A percentile compares a stretch with the other conserved stretches of the same genome.
These are phyloP conservation scores for Fraxinus angustifolia DNA, from an alignment of 305 asterid genomes.

Conservation along the genomic window DNA sequence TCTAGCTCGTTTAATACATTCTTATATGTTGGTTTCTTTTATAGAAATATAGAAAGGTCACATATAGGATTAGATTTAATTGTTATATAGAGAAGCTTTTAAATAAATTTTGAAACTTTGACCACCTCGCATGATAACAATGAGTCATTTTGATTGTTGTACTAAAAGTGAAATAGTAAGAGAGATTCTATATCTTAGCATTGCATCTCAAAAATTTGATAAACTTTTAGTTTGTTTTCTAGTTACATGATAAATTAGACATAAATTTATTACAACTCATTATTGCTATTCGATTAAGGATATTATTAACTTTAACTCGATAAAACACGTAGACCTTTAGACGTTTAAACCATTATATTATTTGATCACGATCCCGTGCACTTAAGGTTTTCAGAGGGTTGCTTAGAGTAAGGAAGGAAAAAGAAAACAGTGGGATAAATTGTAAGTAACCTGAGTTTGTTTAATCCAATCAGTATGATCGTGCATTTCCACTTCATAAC, in stretches of 20 bases:
- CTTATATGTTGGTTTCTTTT: no score
- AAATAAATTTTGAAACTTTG: no score
- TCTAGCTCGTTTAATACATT: no score
- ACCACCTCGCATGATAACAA: no score
- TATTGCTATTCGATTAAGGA: not conserved
- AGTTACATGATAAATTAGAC: not conserved
- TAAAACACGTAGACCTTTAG: not conserved
- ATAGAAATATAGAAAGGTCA: no score
- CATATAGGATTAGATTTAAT: no score
- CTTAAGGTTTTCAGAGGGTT: not conserved
- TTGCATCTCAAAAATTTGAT: not conserved
- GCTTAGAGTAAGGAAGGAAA: not conserved
- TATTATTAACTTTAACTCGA: not conserved
- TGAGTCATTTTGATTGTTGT: not conserved
- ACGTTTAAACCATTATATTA: no score
- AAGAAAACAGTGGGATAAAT: not conserved
- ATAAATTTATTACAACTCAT: not conserved
- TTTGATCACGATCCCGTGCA: not conserved
- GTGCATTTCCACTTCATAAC: constrained; percentile 52
- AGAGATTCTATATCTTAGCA: not conserved
- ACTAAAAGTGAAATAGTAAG: not conserved
- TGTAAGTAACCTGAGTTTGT: constrained; percentile 51
- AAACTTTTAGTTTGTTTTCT: not conserved
- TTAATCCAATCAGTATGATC: constrained; percentile 80
- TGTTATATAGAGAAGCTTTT: no score